Conservation (phyloP, 2,329 filamentous ascomycete genomes). For the Eutypa lata region DNA sequence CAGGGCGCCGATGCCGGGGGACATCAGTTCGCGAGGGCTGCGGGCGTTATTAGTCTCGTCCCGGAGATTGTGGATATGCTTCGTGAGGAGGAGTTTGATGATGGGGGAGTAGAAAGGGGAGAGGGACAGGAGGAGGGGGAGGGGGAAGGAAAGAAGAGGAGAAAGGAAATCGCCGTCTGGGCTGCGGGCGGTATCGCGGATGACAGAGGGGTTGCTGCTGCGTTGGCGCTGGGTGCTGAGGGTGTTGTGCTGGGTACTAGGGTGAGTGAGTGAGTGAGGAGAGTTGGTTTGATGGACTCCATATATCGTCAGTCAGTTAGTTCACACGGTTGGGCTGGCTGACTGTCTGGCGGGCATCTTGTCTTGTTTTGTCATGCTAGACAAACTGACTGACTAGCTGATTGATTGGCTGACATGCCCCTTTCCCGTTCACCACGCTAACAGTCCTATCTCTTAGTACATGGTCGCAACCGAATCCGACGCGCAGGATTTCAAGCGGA, state of each 20-base stretch:
- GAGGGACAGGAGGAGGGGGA: too few relatives aligned
- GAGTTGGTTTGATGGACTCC: background rate
- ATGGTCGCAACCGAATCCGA: slow-evolving; percentile 32
- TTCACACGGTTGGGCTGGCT: too few relatives aligned
- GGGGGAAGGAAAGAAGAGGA: too few relatives aligned
- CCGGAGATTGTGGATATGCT: too few relatives aligned
- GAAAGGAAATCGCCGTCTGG: slow-evolving; percentile 22
- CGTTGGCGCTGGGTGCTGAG: slow-evolving; percentile 40
- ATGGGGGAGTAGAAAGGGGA: too few relatives aligned
- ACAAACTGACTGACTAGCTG: too few relatives aligned
- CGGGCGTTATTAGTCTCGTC: slow-evolving; percentile 34
- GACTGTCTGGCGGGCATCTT: too few relatives aligned
- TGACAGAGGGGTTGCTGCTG: slow-evolving; percentile 42
- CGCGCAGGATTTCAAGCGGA: slow-evolving; percentile 27
- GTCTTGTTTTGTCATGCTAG: too few relatives aligned
- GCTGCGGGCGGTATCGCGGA: slow-evolving; percentile 46
- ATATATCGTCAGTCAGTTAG: too few relatives aligned
- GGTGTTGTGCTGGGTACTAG: slow-evolving; percentile 24
- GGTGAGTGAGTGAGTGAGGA: slow-evolving; percentile 14
- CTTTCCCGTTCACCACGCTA: slow-evolving; percentile 5
- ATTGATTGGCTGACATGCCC: too few relatives aligned
- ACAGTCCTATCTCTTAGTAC: slow-evolving; percentile 22
- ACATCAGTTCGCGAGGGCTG: slow-evolving; percentile 44
- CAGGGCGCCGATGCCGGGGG: slow-evolving; percentile 54
- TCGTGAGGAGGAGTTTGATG: too few relatives aligned